Conservation (phyloP, 257 asterid genomes). For the Salvia miltiorrhiza region DNA sequence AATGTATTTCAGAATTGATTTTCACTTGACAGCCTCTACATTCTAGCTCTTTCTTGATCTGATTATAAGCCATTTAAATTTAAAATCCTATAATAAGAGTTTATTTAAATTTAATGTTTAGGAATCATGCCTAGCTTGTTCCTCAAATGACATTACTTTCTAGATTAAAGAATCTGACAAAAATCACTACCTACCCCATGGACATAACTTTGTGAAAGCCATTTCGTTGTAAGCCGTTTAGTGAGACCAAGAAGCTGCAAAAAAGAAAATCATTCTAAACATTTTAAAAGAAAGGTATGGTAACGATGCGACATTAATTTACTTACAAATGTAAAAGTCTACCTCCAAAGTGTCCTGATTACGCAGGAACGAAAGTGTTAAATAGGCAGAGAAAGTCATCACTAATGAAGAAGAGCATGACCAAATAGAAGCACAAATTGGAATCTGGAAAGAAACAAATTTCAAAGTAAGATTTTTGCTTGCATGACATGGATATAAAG, state of each 20-base stretch:
- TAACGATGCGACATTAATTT: neutral
- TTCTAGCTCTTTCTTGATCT: slow-evolving; percentile 58
- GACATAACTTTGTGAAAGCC: slow-evolving; percentile 55
- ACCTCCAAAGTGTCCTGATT: too few relatives aligned
- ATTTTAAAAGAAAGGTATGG: neutral
- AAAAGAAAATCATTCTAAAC: neutral
- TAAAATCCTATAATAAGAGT: neutral
- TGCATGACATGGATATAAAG: neutral
- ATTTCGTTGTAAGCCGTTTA: slow-evolving; percentile 52
- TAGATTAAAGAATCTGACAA: neutral
- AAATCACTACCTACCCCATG: slow-evolving; percentile 31
- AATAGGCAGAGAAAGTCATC: too few relatives aligned
- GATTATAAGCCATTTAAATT: neutral
- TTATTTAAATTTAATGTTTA: neutral
- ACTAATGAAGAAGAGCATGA: too few relatives aligned
- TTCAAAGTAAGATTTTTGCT: neutral
- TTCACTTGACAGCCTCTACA: slow-evolving; percentile 54
- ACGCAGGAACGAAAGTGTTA: too few relatives aligned
- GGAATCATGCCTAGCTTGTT: neutral
- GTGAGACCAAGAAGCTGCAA: slow-evolving; percentile 58
- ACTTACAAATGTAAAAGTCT: too few relatives aligned
- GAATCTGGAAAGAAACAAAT: neutral
- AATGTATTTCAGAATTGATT: slow-evolving; percentile 16
- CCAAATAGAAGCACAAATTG: too few relatives aligned
- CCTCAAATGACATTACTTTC: neutral